phyloP scores from a whole-genome alignment of 768 basidiomycete genomes.

The Kwoniella bestiolae region DNA sequence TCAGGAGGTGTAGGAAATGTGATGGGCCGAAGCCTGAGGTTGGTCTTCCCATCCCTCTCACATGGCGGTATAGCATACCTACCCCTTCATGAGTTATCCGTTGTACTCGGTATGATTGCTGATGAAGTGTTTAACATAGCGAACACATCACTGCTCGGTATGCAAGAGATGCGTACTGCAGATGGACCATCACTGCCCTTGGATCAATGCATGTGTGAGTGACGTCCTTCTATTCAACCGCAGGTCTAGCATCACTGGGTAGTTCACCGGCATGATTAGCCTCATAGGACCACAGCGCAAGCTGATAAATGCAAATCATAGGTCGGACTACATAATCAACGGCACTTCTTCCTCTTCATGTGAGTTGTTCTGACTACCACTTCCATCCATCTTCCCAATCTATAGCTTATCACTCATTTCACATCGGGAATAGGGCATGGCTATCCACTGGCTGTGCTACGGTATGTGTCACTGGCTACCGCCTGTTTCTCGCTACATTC shows the following conservation, averaged over 20 bases:
- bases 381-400: conserved; percentile 5
- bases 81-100: conserved; percentile 4
- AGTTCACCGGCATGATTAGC: no score
- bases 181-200: conserved; percentile 59
- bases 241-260: no score
- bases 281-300: no score
- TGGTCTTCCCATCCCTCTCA: no score
- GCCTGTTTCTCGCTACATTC: conserved; percentile 65
- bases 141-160: conserved; percentile 89
- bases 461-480: conserved; percentile 69
- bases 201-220: conserved; percentile 90
- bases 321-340: conserved; percentile 88
- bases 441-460: conserved; percentile 73
- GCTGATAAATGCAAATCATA: conserved; percentile 19
- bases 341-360: conserved; percentile 96
- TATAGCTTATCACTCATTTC: no score
- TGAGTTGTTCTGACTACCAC: no score
- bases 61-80: no score
- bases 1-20: conserved; percentile 65
- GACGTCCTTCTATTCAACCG: no score
- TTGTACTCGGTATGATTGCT: not conserved
- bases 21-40: conserved; percentile 76
- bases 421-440: conserved; percentile 80
- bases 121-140: conserved; percentile 60
- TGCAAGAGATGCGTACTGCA: conserved; percentile 81